Evolutionary conservation across 1,284 basidiomycete species (phyloP).

Genomic region (Ganoderma meredithae): DNA sequence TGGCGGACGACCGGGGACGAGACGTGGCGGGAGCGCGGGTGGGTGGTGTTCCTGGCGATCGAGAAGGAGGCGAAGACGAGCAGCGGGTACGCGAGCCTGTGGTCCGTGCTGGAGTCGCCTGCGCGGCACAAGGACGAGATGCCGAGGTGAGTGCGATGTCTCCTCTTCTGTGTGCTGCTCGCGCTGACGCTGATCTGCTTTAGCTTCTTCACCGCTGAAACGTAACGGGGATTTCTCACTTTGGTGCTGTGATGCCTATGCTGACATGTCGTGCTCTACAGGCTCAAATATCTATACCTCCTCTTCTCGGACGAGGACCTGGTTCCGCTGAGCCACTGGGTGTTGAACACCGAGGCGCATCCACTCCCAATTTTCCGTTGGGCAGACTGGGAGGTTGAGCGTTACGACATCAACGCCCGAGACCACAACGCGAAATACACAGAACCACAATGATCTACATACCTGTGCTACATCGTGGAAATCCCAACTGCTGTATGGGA

Average conservation of each 20-base stretch:
- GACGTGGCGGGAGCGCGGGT: slow-evolving; percentile 80
- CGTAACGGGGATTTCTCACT: slow-evolving; percentile 44
- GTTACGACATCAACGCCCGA: neutral
- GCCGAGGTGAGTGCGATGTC: slow-evolving; percentile 61
- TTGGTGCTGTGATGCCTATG: too few relatives aligned
- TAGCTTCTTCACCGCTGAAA: slow-evolving; percentile 79
- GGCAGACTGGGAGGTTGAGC: slow-evolving; percentile 48
- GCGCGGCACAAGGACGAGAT: slow-evolving; percentile 58
- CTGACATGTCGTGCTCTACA: slow-evolving; percentile 36
- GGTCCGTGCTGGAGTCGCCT: slow-evolving; percentile 52
- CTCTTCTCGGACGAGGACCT: slow-evolving; percentile 64
- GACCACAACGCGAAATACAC: neutral
- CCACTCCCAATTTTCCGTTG: slow-evolving; percentile 79
- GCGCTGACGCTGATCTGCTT: slow-evolving; percentile 2
- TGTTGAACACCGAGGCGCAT: slow-evolving; percentile 90
- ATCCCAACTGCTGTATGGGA: neutral
- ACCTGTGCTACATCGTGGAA: neutral
- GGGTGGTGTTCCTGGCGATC: slow-evolving; percentile 78
- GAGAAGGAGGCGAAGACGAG: slow-evolving; percentile 62
- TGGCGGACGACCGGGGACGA: slow-evolving; percentile 75
- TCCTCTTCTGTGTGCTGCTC: neutral
- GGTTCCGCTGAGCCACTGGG: slow-evolving; percentile 75
- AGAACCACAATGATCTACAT: neutral
- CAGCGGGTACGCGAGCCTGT: slow-evolving; percentile 66
- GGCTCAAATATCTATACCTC: slow-evolving; percentile 74